phyloP scores from a whole-genome alignment of 1,284 basidiomycete genomes.

The Apiotrichum siamense region DNA sequence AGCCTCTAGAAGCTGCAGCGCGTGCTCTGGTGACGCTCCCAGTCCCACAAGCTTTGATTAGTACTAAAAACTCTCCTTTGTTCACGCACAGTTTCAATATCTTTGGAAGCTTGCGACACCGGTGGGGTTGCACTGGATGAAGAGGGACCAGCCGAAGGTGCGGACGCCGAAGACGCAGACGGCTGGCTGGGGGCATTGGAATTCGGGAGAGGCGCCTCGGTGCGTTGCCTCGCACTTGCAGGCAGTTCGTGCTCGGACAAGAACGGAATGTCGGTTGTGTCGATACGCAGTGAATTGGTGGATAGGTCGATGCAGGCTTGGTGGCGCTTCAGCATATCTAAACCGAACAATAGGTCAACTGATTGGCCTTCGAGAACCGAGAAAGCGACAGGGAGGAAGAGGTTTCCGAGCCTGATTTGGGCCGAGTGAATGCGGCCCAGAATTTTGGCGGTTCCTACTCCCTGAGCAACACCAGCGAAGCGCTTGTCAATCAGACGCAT shows the following conservation, averaged over 20 bases:
- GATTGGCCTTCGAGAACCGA: slow-evolving; percentile 92
- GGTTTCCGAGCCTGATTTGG: slow-evolving; percentile 77
- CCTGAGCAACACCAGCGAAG: slow-evolving; percentile 85
- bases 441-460: slow-evolving; percentile 92
- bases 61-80: neutral
- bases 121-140: no score
- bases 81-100: slow-evolving; percentile 3
- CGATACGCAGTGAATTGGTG: slow-evolving; percentile 80
- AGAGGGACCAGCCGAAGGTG: neutral
- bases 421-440: slow-evolving; percentile 90
- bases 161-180: no score
- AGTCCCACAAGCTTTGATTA: slow-evolving; percentile 44
- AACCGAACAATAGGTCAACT: slow-evolving; percentile 88
- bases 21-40: slow-evolving; percentile 68
- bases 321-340: slow-evolving; percentile 98
- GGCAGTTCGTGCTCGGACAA: slow-evolving; percentile 91
- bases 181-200: neutral
- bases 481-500: slow-evolving; percentile 88
- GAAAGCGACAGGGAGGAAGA: slow-evolving; percentile 84
- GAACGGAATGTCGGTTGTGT: slow-evolving; percentile 78
- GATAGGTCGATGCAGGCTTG: slow-evolving; percentile 91
- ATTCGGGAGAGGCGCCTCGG: slow-evolving; percentile 46
- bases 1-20: slow-evolving; percentile 68
- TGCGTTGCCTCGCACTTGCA: slow-evolving; percentile 51
- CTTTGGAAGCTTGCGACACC: slow-evolving; percentile 1